These are phyloP conservation scores for Taxillus chinensis DNA, from an alignment of 164 flowering plant genomes.

Conservation along the genomic window DNA sequence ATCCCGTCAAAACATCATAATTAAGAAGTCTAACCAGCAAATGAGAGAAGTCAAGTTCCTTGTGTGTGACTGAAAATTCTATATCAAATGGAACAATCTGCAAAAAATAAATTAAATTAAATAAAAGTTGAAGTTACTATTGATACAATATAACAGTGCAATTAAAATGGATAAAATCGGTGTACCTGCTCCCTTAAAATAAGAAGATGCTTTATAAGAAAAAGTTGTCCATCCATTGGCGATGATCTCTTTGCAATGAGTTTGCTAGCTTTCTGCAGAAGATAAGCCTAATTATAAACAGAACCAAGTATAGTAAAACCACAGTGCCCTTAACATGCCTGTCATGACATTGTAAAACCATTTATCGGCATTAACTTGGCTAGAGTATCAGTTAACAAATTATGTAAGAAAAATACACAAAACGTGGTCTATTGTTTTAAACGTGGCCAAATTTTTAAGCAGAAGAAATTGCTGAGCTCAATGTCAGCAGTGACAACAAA, in stretches of 20 bases:
- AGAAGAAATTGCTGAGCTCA: too few species aligned
- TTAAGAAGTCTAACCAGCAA: conserved; percentile 60
- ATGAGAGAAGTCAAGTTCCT: conserved; percentile 99
- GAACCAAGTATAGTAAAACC: too few species aligned
- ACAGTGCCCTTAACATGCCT: too few species aligned
- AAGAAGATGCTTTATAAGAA: conserved; percentile 84
- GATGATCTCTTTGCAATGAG: conserved; percentile 68
- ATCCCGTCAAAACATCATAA: too few species aligned
- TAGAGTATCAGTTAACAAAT: too few species aligned
- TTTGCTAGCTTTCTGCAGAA: conserved; percentile 84
- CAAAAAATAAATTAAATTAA: conserved; percentile 6
- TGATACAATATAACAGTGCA: neutral
- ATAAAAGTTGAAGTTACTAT: conserved; percentile 6
- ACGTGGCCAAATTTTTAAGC: too few species aligned
- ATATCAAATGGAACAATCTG: conserved; percentile 98
- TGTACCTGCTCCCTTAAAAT: conserved; percentile 88
- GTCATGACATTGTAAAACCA: too few species aligned
- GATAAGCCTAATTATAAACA: neutral
- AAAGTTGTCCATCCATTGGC: conserved; percentile 91
- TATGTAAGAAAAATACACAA: too few species aligned
- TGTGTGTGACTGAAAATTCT: conserved; percentile 90
- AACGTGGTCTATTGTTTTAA: too few species aligned
- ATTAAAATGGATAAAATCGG: neutral
- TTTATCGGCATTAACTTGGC: too few species aligned
- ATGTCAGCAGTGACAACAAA: too few species aligned